Percentiles rank a stretch among this genome's conserved stretches.
Evolutionary conservation across 148 eudicot genomes (phyloP).

Genomic region (Arctostaphylos glauca): DNA sequence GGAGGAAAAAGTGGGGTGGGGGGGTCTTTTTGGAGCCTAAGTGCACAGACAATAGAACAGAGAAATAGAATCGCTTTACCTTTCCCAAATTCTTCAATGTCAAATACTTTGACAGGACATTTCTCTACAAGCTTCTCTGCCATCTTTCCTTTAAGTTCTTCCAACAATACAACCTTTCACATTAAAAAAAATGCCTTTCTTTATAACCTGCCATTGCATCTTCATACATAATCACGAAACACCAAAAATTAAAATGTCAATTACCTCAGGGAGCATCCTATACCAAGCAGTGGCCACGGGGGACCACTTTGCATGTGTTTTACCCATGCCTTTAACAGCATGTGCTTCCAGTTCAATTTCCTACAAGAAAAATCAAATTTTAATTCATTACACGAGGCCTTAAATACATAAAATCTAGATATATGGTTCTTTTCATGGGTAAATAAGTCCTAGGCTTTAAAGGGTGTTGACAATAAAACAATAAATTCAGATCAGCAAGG

Average conservation of each 20-base stretch:
- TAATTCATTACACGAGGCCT: not conserved
- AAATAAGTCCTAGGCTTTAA: not conserved
- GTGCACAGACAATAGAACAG: not conserved
- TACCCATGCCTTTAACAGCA: constrained; percentile 89
- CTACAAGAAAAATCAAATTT: constrained; percentile 25
- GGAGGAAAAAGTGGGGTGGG: not conserved
- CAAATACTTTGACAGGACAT: constrained; percentile 80
- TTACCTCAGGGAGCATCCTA: constrained; percentile 94
- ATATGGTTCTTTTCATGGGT: not conserved
- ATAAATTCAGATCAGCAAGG: not conserved
- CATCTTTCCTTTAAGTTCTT: constrained; percentile 56
- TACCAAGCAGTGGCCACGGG: constrained; percentile 99
- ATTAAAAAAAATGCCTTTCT: not conserved
- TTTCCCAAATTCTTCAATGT: constrained; percentile 74
- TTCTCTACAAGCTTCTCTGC: constrained; percentile 62
- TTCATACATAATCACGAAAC: not conserved
- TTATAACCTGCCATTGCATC: not conserved
- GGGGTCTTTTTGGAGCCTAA: not conserved
- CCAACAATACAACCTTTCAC: constrained; percentile 63
- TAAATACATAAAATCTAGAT: not conserved
- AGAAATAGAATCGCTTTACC: constrained; percentile 33
- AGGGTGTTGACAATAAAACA: not conserved
- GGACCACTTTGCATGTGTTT: constrained; percentile 97
- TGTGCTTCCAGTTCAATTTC: constrained; percentile 98
- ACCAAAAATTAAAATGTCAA: not conserved